phyloP scores from a whole-genome alignment of 345 rosid genomes.

The Syzygium grande region DNA sequence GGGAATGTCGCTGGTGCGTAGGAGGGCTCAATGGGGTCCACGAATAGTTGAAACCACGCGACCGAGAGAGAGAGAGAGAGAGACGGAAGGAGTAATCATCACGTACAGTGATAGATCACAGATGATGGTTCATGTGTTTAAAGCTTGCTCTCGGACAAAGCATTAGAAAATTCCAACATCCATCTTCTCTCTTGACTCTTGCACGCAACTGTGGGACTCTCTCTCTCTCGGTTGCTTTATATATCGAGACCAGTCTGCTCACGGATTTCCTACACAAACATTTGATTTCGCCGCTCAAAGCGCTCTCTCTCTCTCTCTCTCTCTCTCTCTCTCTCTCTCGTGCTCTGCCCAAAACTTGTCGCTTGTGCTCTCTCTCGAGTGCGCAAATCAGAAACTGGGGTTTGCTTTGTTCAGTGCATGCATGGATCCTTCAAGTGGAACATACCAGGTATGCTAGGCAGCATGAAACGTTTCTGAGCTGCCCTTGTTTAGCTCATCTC shows the following conservation, averaged over 20 bases:
- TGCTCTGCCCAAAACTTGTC: neutral
- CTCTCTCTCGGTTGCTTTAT: neutral
- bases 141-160: neutral
- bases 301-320: neutral
- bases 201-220: neutral
- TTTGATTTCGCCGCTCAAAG: neutral
- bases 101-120: neutral
- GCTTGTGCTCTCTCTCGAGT: neutral
- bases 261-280: neutral
- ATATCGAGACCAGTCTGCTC: neutral
- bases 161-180: neutral
- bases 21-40: neutral
- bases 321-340: neutral
- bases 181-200: neutral
- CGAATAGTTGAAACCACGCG: neutral
- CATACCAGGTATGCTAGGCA: constrained; percentile 1
- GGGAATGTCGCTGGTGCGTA: neutral
- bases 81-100: neutral
- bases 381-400: neutral
- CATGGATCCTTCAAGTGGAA: constrained; percentile 4
- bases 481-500: neutral
- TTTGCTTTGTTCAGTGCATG: neutral
- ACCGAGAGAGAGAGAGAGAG: neutral
- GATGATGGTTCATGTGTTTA: neutral
- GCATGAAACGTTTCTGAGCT: neutral